Percentiles rank a stretch among this genome's conserved stretches.
Conservation (phyloP, 257 asterid species). For the Thymus mandschuricus region DNA sequence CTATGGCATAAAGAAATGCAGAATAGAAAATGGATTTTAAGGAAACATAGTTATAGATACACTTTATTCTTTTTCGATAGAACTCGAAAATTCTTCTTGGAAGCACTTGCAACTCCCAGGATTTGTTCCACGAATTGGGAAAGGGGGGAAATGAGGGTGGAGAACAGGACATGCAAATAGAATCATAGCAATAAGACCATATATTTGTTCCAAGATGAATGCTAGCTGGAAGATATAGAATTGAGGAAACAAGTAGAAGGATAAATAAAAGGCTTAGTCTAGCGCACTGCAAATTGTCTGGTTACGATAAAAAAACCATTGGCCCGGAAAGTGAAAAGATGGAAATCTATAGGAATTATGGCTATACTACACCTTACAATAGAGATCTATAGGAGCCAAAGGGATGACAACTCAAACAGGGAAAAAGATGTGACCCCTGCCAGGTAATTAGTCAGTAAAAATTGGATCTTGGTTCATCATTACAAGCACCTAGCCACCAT, state of each 20-base stretch:
- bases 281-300: conserved; percentile 6
- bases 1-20: conserved; percentile 12
- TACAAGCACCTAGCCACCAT: conserved; percentile 10
- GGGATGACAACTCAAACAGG: not conserved
- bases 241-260: not conserved
- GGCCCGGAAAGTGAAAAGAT: too few species aligned
- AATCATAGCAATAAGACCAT: conserved; percentile 7
- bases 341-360: conserved; percentile 4
- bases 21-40: not conserved
- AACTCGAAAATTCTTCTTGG: conserved; percentile 19
- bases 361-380: conserved; percentile 14
- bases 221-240: conserved; percentile 12
- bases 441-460: not conserved
- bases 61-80: conserved; percentile 12
- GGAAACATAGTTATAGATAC: conserved; percentile 10
- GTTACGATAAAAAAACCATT: conserved; percentile 7
- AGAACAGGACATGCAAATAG: not conserved
- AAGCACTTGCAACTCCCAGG: conserved; percentile 7
- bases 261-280: conserved; percentile 3
- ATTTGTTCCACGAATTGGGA: not conserved
- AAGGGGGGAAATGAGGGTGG: not conserved
- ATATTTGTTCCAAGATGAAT: conserved; percentile 7
- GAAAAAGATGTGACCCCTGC: not conserved
- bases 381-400: conserved; percentile 9
- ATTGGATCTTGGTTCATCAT: conserved; percentile 5